A percentile compares a stretch with the other conserved stretches of the same genome.
These are phyloP conservation scores for Colletotrichum paranaense DNA, from an alignment of 2,329 filamentous ascomycete species.

Conservation along the genomic window DNA sequence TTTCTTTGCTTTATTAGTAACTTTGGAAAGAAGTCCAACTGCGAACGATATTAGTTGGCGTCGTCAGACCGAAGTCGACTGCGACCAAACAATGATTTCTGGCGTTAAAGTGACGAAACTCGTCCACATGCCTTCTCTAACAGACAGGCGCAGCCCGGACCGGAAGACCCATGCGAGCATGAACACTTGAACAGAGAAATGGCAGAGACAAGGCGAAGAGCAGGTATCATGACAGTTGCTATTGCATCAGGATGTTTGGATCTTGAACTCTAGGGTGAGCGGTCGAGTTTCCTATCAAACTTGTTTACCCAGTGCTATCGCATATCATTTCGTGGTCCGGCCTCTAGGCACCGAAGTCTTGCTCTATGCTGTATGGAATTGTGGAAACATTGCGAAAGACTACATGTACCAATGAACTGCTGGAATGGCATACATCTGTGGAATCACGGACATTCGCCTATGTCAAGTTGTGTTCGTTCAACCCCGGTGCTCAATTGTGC, in stretches of 20 bases:
- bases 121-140: no score
- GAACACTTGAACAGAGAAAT: background rate
- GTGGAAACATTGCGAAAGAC: background rate
- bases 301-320: no score
- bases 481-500: no score
- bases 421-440: no score
- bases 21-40: background rate
- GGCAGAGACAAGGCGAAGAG: background rate
- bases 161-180: background rate
- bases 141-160: no score
- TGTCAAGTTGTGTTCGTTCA: no score
- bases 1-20: no score
- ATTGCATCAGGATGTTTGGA: background rate
- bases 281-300: background rate
- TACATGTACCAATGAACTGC: no score
- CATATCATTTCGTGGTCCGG: no score
- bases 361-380: no score
- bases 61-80: background rate
- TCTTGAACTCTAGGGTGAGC: background rate
- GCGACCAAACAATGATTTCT: background rate
- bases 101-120: background rate
- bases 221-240: accelerated
- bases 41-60: background rate
- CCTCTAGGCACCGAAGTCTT: no score
- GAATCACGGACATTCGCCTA: no score